A percentile compares a stretch with the other conserved stretches of the same genome.
phyloP scores from a whole-genome alignment of 1,284 basidiomycete genomes.

The Coriolopsis trogii region DNA sequence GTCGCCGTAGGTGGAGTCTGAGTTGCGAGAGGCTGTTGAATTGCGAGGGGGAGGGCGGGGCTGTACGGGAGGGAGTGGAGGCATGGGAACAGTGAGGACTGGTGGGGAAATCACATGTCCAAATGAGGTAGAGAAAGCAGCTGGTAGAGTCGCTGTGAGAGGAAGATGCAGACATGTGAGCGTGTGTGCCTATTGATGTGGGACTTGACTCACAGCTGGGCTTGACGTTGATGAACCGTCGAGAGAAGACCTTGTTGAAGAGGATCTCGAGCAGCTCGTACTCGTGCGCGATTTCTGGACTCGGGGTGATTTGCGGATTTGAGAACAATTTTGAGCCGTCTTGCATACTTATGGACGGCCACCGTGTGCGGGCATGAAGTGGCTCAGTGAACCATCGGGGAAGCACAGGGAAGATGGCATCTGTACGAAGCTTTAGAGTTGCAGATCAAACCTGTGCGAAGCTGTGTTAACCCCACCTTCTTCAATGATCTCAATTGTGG shows the following conservation, averaged over 20 bases:
- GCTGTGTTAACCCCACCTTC: slow-evolving; percentile 47
- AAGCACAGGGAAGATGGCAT: slow-evolving; percentile 36
- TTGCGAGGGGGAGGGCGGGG: slow-evolving; percentile 34
- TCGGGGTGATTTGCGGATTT: slow-evolving; percentile 6
- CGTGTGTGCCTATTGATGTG: neutral
- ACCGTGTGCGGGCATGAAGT: slow-evolving; percentile 29
- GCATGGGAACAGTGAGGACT: slow-evolving; percentile 66
- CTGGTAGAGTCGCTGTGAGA: slow-evolving; percentile 61
- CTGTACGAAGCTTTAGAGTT: slow-evolving; percentile 19
- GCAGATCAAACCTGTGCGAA: neutral
- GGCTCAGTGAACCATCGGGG: slow-evolving; percentile 38
- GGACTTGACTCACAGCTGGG: slow-evolving; percentile 31
- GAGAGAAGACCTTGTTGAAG: slow-evolving; percentile 36
- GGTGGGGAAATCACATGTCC: slow-evolving; percentile 63
- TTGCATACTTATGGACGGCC: slow-evolving; percentile 24
- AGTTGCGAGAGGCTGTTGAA: slow-evolving; percentile 11
- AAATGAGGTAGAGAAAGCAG: slow-evolving; percentile 71
- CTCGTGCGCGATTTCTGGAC: slow-evolving; percentile 28
- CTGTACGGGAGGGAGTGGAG: slow-evolving; percentile 61
- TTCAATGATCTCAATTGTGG: slow-evolving; percentile 68
- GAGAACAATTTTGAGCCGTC: slow-evolving; percentile 22
- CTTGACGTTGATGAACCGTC: slow-evolving; percentile 36
- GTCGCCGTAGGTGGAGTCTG: slow-evolving; percentile 10
- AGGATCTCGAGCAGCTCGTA: slow-evolving; percentile 37
- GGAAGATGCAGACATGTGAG: neutral